Evolutionary conservation across 306 rosid species (phyloP).

Genomic region (Prunus mira): DNA sequence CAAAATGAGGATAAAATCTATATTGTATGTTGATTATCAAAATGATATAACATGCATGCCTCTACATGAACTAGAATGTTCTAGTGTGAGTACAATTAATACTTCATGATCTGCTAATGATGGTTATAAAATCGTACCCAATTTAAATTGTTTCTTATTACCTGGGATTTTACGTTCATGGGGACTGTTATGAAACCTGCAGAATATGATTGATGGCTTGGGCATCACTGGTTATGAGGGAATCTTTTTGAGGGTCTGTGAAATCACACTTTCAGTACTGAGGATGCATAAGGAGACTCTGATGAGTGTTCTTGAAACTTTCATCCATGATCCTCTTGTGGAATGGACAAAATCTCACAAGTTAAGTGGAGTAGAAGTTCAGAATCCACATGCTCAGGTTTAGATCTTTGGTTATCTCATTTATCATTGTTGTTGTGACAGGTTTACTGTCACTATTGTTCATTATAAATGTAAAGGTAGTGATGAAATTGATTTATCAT

Average conservation of each 20-base stretch:
- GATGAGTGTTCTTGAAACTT: constrained; percentile 95
- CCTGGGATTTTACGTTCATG: constrained; percentile 24
- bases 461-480: neutral
- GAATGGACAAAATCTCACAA: constrained; percentile 97
- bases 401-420: constrained; percentile 20
- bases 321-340: constrained; percentile 95
- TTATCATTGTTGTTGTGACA: constrained; percentile 7
- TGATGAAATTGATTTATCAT: neutral
- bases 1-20: neutral
- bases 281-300: constrained; percentile 94
- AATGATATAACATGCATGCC: constrained; percentile 4
- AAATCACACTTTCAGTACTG: constrained; percentile 86
- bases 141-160: constrained; percentile 16
- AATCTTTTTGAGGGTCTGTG: constrained; percentile 81
- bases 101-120: neutral
- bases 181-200: constrained; percentile 31
- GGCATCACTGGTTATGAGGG: constrained; percentile 98
- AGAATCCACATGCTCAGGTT: constrained; percentile 98
- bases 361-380: constrained; percentile 93
- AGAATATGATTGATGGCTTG: constrained; percentile 98
- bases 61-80: neutral
- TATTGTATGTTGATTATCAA: neutral
- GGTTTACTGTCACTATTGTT: neutral
- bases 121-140: neutral
- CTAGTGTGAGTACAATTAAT: neutral